Evolutionary conservation across 495 filamentous ascomycete species (phyloP).

Genomic region (Penicillium nucicola): DNA sequence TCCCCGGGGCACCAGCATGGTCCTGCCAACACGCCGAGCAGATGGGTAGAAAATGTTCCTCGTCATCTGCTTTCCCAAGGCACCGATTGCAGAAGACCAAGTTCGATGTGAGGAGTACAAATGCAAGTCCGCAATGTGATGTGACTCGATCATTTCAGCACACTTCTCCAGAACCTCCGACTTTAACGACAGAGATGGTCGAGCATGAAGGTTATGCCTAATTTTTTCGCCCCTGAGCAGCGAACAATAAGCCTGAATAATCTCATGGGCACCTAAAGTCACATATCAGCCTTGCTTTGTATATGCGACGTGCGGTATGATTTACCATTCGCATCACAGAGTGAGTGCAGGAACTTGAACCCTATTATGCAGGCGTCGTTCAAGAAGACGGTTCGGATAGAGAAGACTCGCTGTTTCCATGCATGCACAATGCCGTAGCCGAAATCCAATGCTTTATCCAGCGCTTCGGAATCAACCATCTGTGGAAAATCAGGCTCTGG

Average conservation of each 20-base stretch:
- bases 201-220: conserved; percentile 1
- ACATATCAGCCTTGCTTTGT: neutral
- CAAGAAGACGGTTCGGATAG: conserved; percentile 4
- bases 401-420: conserved; percentile 5
- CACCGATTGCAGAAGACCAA: neutral
- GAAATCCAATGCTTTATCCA: conserved; percentile 1
- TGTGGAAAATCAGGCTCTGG: neutral
- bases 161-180: conserved; percentile 7
- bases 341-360: conserved; percentile 3
- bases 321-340: conserved; percentile 7
- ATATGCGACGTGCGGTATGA: neutral
- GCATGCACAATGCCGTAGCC: neutral
- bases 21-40: neutral
- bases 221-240: conserved; percentile 3
- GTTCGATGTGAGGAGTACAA: neutral
- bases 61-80: conserved; percentile 1
- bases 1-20: neutral
- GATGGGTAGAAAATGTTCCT: conserved; percentile 3
- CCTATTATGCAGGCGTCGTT: conserved; percentile 5
- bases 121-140: conserved; percentile 2
- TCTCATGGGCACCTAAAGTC: neutral
- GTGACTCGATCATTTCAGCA: conserved; percentile 1
- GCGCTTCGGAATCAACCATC: neutral
- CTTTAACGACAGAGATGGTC: conserved; percentile 1
- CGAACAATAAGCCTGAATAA: conserved; percentile 4